Evolutionary conservation across 2,329 filamentous ascomycete genomes (phyloP), one percentile per base, ranked within the genome.

Genomic region (Eurotiales sp.): DNA sequence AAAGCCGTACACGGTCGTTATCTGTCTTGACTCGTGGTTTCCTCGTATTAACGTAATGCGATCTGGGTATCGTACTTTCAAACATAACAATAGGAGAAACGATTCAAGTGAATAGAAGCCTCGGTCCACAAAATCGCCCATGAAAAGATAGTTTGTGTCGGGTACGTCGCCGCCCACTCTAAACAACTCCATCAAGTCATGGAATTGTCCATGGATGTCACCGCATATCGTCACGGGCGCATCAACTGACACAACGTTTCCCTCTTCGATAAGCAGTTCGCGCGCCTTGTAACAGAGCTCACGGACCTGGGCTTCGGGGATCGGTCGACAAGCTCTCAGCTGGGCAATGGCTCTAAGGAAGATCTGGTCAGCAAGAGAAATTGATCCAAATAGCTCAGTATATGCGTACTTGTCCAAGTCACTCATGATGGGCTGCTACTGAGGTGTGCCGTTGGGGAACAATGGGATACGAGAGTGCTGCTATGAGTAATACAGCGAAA

Each of bases 41-140:
- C 92, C 92, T 57, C 92, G 83, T 64, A 97, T 96, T 37, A 97
- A 81, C 3, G 93, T 97, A 76, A 97, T 96, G 60, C 93, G 89
- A 71, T 97, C 90, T 48, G 92, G 93, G 67, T 97, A 97, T 68
- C 92, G 87, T 55, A 97, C 92, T 79, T 97, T 97, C 62, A 97
- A 84, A 67, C 90, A 96, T 48, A 99, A 83, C 10, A 99, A 85
- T 50, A 99, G 87, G 55, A 96, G 85, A 67, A 99, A 96, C 4
- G 91, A 93, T 74, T 99, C 92, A 61, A 99, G 85, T 2, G 90
- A 96, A 76, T 97, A 99, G 79, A 96, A 99, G 53, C 92, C 92
- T 58, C 92, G 88, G 71, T 99, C 92, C 66, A 99, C 92, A 63
- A 96, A 99, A 72, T 99, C 92, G 67, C 92, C 91, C 90, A 96